These are phyloP conservation scores for Ganoderma resinaceum DNA, from an alignment of 1,284 basidiomycete genomes.

Conservation along the genomic window DNA sequence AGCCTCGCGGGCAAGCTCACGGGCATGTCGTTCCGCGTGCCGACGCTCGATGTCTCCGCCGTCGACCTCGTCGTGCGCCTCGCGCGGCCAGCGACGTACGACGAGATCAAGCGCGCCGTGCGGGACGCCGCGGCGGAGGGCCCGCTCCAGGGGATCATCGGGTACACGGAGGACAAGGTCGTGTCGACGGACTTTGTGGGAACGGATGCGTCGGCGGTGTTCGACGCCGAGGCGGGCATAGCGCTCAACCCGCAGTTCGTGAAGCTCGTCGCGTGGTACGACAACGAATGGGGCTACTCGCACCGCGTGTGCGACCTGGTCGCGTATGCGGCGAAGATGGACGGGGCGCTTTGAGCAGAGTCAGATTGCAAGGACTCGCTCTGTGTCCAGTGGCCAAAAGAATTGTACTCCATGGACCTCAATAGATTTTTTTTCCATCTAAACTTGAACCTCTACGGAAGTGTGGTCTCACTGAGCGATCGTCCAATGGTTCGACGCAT, in stretches of 20 bases:
- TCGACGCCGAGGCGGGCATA: constrained; percentile 95
- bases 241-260: constrained; percentile 93
- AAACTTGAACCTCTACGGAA: background rate
- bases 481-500: background rate
- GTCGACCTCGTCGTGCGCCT: constrained; percentile 97
- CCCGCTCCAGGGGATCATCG: constrained; percentile 83
- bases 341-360: constrained; percentile 46
- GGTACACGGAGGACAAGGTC: constrained; percentile 94
- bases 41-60: constrained; percentile 96
- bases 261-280: constrained; percentile 96
- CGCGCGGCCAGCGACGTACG: constrained; percentile 88
- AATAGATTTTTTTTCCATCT: background rate
- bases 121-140: constrained; percentile 81
- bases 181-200: constrained; percentile 97
- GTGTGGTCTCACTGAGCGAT: no score
- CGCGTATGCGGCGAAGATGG: constrained; percentile 82
- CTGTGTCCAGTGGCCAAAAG: background rate
- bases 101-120: constrained; percentile 90
- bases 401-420: background rate
- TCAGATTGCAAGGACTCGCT: background rate
- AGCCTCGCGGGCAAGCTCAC: constrained; percentile 97
- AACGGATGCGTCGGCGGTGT: constrained; percentile 81
- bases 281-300: constrained; percentile 98
- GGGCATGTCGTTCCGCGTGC: constrained; percentile 97
- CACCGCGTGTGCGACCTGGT: constrained; percentile 93